These are phyloP conservation scores for Lentinula sp. DNA, from an alignment of 768 basidiomycete genomes.

Conservation along the genomic window DNA sequence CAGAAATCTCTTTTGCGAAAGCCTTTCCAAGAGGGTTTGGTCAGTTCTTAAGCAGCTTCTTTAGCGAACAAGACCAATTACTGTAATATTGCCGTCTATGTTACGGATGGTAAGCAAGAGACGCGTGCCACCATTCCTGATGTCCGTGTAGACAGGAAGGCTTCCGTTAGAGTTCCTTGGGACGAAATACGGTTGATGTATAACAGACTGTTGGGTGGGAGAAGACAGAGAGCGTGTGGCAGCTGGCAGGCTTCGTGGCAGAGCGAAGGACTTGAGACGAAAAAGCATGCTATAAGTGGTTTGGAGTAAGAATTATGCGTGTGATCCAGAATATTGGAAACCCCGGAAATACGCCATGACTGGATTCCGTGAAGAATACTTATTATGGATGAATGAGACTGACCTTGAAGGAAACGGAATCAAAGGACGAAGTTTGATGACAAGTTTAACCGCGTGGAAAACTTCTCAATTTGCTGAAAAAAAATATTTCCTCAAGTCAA, in stretches of 20 bases:
- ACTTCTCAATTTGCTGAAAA: background rate
- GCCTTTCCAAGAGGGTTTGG: constrained; percentile 30
- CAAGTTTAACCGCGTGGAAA: background rate
- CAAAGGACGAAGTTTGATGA: background rate
- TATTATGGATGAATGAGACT: background rate
- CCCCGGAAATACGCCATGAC: background rate
- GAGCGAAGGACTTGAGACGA: background rate
- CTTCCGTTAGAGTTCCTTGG: constrained; percentile 61
- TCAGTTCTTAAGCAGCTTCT: constrained; percentile 2
- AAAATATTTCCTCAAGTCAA: background rate
- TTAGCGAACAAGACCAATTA: constrained; percentile 24
- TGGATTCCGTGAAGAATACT: background rate
- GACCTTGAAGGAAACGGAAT: background rate
- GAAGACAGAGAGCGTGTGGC: constrained; percentile 12
- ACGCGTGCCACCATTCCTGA: constrained; percentile 60
- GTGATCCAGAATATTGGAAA: background rate
- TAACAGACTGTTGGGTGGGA: constrained; percentile 10
- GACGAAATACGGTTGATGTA: constrained; percentile 45
- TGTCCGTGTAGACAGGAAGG: constrained; percentile 72
- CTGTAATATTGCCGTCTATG: constrained; percentile 57
- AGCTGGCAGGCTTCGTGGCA: constrained; percentile 10
- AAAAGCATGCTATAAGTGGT: background rate
- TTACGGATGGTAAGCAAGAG: constrained; percentile 58
- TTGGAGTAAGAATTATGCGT: background rate
- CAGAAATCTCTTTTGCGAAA: constrained; percentile 51